Evolutionary conservation across 495 filamentous ascomycete genomes (phyloP).

Genomic region (Elaphomyces granulatus): DNA sequence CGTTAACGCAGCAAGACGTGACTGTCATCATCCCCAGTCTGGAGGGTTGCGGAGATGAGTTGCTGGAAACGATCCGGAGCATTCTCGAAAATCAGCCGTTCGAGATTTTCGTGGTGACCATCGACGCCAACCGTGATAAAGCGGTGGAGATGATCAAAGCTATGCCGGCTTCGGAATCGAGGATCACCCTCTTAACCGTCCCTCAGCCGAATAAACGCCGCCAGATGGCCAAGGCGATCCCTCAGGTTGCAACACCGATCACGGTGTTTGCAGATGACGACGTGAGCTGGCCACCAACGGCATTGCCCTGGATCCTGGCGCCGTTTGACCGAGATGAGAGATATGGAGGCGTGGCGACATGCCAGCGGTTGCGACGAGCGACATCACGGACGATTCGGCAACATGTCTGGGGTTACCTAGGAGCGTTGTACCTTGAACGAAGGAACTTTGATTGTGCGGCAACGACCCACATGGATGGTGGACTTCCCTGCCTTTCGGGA

Average conservation of each 20-base stretch:
- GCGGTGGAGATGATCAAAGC: constrained; percentile 36
- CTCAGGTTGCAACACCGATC: constrained; percentile 56
- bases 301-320: constrained; percentile 71
- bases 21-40: constrained; percentile 62
- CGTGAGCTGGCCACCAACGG: constrained; percentile 63
- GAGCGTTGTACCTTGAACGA: constrained; percentile 67
- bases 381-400: constrained; percentile 39
- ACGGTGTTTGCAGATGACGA: constrained; percentile 81
- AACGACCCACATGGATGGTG: constrained; percentile 72
- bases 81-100: constrained; percentile 40
- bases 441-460: constrained; percentile 84
- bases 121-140: constrained; percentile 44
- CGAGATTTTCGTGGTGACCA: constrained; percentile 49
- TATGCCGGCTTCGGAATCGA: constrained; percentile 37
- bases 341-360: constrained; percentile 72
- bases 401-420: constrained; percentile 60
- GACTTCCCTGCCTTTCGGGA: constrained; percentile 77
- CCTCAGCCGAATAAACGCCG: constrained; percentile 65
- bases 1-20: constrained; percentile 52
- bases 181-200: constrained; percentile 38
- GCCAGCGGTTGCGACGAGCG: constrained; percentile 60
- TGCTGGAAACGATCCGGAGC: constrained; percentile 45
- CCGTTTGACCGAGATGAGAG: constrained; percentile 59
- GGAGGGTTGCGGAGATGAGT: constrained; percentile 43
- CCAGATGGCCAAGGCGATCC: constrained; percentile 70